These are phyloP conservation scores for Peribolospora baueri DNA, from an alignment of 768 basidiomycete species.

Conservation along the genomic window DNA sequence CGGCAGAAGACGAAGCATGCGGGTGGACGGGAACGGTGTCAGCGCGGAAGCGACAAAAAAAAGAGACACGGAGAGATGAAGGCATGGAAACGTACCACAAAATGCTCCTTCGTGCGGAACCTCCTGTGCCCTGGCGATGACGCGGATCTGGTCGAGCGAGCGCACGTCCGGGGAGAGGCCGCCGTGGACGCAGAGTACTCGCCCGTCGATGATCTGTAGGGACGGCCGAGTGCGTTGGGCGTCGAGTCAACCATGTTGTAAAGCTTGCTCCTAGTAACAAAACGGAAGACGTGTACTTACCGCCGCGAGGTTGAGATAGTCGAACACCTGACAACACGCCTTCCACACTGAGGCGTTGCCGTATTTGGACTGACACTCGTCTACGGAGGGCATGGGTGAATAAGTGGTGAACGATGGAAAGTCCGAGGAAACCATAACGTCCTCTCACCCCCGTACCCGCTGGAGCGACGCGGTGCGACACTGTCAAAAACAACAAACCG, in stretches of 20 bases:
- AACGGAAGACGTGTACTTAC: conserved; percentile 25
- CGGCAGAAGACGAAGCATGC: background rate
- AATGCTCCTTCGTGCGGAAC: conserved; percentile 27
- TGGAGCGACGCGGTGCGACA: background rate
- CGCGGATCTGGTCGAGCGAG: conserved; percentile 79
- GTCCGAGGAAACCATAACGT: background rate
- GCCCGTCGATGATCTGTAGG: conserved; percentile 73
- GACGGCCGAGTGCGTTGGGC: background rate
- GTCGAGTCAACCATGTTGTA: background rate
- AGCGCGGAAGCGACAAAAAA: background rate
- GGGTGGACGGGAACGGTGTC: background rate
- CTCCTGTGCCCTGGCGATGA: conserved; percentile 37
- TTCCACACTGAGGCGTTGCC: conserved; percentile 90
- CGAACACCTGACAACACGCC: conserved; percentile 87
- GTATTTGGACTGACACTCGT: conserved; percentile 96
- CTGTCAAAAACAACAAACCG: background rate
- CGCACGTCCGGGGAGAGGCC: conserved; percentile 88
- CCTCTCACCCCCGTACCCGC: no score
- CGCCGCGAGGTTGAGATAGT: conserved; percentile 81
- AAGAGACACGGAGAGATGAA: background rate
- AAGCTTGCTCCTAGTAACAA: background rate
- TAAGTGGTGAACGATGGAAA: background rate
- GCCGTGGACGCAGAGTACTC: conserved; percentile 79
- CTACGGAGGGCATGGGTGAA: conserved; percentile 17
- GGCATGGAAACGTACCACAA: conserved; percentile 18